phyloP scores from a whole-genome alignment of 345 rosid genomes.

The Litchi chinensis region DNA sequence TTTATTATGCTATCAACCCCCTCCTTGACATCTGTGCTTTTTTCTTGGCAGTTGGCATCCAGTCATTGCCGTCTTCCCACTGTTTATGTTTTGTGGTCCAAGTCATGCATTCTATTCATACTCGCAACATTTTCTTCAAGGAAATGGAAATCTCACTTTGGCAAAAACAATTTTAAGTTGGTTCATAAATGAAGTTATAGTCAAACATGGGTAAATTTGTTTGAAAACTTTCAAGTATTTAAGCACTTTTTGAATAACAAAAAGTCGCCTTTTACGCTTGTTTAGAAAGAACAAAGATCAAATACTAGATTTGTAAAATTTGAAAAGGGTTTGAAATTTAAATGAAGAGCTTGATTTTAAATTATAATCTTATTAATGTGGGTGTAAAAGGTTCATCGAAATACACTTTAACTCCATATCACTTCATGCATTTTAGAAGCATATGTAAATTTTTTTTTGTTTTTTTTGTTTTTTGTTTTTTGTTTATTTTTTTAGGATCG shows the following conservation, averaged over 20 bases:
- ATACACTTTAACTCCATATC: too few relatives aligned
- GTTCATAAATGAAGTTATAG: not conserved
- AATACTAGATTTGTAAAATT: too few relatives aligned
- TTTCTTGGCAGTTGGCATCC: slow-evolving; percentile 9
- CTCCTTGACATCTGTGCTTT: slow-evolving; percentile 24
- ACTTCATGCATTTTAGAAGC: too few relatives aligned
- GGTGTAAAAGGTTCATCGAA: not conserved
- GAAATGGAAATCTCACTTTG: not conserved
- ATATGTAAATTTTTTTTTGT: too few relatives aligned
- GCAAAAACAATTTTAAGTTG: not conserved
- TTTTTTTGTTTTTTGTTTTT: too few relatives aligned
- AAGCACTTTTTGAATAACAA: not conserved
- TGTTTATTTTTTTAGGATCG: too few relatives aligned
- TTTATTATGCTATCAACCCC: not conserved
- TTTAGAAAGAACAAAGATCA: too few relatives aligned
- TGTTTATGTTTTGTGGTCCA: not conserved
- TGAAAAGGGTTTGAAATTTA: too few relatives aligned
- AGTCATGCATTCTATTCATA: not conserved
- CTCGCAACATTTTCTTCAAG: not conserved
- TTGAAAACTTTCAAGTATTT: too few relatives aligned
- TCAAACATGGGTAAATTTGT: not conserved
- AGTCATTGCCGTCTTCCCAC: not conserved
- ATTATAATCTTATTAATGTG: too few relatives aligned
- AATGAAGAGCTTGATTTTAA: too few relatives aligned
- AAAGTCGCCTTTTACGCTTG: not conserved